phyloP scores from a whole-genome alignment of 257 asterid genomes.

The Forsythia viridissima region DNA sequence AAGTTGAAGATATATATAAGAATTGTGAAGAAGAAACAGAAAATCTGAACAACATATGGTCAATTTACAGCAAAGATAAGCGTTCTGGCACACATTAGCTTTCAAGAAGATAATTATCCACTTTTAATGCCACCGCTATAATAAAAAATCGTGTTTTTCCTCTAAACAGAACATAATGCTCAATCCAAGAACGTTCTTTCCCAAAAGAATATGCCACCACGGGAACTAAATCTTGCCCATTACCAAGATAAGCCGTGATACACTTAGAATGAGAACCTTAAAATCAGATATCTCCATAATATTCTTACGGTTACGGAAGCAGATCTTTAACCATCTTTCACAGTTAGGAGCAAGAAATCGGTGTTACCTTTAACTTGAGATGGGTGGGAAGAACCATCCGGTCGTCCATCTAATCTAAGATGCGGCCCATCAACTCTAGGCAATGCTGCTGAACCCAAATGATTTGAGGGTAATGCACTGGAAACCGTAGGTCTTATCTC shows the following conservation, averaged over 20 bases:
- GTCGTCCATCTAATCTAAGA: constrained; percentile 64
- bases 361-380: constrained; percentile 68
- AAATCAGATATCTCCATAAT: neutral
- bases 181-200: neutral
- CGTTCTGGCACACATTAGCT: neutral
- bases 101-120: constrained; percentile 15
- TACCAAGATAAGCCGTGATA: neutral
- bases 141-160: neutral
- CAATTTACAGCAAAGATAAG: neutral
- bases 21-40: constrained; percentile 18
- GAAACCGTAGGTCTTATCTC: constrained; percentile 72
- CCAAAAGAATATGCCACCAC: constrained; percentile 10
- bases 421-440: constrained; percentile 64
- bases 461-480: constrained; percentile 52
- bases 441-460: constrained; percentile 50
- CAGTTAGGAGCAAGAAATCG: constrained; percentile 9
- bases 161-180: neutral
- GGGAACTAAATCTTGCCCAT: neutral
- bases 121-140: neutral
- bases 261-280: constrained; percentile 13
- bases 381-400: constrained; percentile 60
- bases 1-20: constrained; percentile 1
- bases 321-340: neutral
- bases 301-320: constrained; percentile 10
- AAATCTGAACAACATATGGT: constrained; percentile 17